Conservation (phyloP, 2,329 filamentous ascomycete genomes). For the Emmonsia crescens region DNA sequence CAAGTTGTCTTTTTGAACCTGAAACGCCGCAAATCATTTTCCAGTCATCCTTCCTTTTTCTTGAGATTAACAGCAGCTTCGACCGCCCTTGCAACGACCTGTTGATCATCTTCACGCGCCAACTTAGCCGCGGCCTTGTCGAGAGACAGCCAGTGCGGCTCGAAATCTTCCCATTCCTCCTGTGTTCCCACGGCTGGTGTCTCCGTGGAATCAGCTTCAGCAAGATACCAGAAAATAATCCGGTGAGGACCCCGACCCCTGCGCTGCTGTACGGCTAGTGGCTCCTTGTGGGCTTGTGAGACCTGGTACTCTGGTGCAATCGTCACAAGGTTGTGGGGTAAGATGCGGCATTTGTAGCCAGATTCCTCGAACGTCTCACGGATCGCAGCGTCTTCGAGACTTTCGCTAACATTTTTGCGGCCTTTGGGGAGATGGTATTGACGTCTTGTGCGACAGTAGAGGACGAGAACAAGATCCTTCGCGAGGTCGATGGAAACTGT, state of each 20-base stretch:
- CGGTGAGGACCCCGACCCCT: conserved; percentile 3
- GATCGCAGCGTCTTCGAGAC: conserved; percentile 15
- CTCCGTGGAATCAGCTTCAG: conserved; percentile 6
- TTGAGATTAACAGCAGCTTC: background rate
- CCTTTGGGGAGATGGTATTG: conserved; percentile 19
- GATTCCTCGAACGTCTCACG: conserved; percentile 21
- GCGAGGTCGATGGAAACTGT: conserved; percentile 13
- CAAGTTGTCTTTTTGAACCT: background rate
- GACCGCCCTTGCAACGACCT: background rate
- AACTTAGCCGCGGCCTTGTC: conserved; percentile 11
- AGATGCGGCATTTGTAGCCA: conserved; percentile 5
- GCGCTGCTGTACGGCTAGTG: conserved; percentile 5
- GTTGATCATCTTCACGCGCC: conserved; percentile 8
- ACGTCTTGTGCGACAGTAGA: conserved; percentile 7
- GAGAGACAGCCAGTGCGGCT: conserved; percentile 8
- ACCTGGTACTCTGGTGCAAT: background rate
- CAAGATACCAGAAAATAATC: conserved; percentile 14
- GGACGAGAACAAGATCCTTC: conserved; percentile 9
- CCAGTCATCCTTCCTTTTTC: background rate
- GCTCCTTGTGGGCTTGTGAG: conserved; percentile 4
- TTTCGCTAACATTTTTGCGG: conserved; percentile 18
- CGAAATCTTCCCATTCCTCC: conserved; percentile 13
- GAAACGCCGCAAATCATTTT: background rate
- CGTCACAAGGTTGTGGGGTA: conserved; percentile 4
- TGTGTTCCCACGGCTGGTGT: conserved; percentile 11